Base-by-base conservation (phyloP, 495 filamentous ascomycete genomes). In the Halenospora varia region DNA sequence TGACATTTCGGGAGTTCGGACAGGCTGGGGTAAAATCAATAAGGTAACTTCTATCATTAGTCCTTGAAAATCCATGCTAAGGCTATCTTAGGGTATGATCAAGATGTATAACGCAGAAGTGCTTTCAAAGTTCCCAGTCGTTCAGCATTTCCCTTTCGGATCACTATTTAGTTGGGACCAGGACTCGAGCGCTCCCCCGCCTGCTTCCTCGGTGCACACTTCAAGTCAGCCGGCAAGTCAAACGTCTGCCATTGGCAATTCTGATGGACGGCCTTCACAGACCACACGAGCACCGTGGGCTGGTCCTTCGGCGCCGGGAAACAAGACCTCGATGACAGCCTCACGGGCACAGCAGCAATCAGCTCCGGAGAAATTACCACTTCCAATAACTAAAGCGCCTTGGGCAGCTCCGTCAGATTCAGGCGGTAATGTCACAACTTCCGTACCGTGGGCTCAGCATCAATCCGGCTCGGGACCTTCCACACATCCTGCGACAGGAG, bases 11-110 rank as follows among this genome's bases (percentile, higher is more conserved):
- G 94, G 94, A 17, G 84, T 99, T 55, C 82, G 79, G 56, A 81
- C 87, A 53, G 95, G 94, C 26, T 99, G 94, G 94, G 94, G 86
- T 23, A 99, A 99, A 74, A 96, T 99, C 61, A 97, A 97, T 70
- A 97, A 97, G 81, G 88, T 88, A 67, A 55, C 67, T 42, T 26
- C 10, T 47, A 47, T 18, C 10, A 25, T 24, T n/a, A 53, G 17
- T 41, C 10, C 29, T 42, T 57, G 25, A 17, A 20, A 1, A 51
- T 29, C 23, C 59, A 67, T 53, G 13, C 60, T 66, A 56, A 66
- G 23, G 53, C 40, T 53, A 25, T 23, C 19, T 13, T 58, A 74
- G 69, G 92, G 92, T 25, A 96, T 98, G 94, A 86, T 92, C 65
- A 93, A 91, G 70, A 98, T 98, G 94, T 97, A 92, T 70, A 85